Evolutionary conservation across 176 grass and related monocot species (phyloP).

Genomic region (Themeda triandra): DNA sequence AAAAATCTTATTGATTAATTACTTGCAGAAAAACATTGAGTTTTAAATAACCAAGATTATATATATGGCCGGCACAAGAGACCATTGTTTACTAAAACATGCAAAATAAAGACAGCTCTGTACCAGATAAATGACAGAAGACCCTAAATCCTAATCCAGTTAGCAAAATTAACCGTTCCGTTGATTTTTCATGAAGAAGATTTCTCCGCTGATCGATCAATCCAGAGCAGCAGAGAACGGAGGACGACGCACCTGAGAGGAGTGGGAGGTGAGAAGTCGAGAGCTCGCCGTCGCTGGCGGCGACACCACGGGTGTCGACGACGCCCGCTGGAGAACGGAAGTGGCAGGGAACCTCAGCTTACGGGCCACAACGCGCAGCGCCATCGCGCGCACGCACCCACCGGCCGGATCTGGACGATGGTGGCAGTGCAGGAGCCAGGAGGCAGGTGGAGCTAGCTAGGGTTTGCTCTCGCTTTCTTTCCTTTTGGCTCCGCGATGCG

Average conservation of each 20-base stretch:
- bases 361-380: neutral
- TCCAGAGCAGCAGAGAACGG: neutral
- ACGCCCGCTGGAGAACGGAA: neutral
- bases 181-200: too few species aligned
- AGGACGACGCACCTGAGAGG: neutral
- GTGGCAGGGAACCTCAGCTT: neutral
- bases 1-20: too few species aligned
- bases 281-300: neutral
- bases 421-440: too few species aligned
- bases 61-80: too few species aligned
- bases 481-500: too few species aligned
- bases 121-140: too few species aligned
- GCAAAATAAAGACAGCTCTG: too few species aligned
- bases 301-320: neutral
- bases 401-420: neutral
- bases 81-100: too few species aligned
- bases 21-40: too few species aligned
- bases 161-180: too few species aligned
- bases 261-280: neutral
- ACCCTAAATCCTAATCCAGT: too few species aligned
- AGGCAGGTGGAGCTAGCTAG: neutral
- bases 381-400: neutral
- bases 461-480: neutral
- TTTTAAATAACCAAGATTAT: too few species aligned
- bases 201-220: neutral